These are phyloP conservation scores for Westerdykella sp. DNA, from an alignment of 2,329 filamentous ascomycete species.

Conservation along the genomic window DNA sequence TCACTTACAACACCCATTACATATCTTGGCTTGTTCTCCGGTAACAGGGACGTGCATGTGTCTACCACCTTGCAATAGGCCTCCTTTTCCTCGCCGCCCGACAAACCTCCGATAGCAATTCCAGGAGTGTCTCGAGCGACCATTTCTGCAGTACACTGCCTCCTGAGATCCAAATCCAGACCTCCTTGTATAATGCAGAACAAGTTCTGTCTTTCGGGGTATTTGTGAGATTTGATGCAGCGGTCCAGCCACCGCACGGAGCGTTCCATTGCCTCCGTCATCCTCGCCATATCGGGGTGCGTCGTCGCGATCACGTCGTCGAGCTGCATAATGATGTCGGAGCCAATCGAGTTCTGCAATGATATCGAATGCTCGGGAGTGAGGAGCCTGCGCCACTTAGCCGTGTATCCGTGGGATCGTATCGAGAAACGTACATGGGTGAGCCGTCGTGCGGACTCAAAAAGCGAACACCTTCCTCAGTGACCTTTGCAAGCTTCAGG, in stretches of 20 bases:
- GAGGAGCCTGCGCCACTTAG: conserved; percentile 54
- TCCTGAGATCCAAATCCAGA: conserved; percentile 77
- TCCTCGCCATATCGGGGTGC: conserved; percentile 78
- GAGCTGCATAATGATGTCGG: conserved; percentile 98
- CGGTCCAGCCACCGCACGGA: conserved; percentile 94
- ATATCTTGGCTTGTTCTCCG: conserved; percentile 90
- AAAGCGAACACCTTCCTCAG: conserved; percentile 92
- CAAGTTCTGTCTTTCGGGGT: conserved; percentile 77
- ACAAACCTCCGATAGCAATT: conserved; percentile 91
- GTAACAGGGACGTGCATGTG: conserved; percentile 77
- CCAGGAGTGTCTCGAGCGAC: conserved; percentile 84
- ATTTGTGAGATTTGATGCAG: conserved; percentile 83
- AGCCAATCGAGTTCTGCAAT: conserved; percentile 93
- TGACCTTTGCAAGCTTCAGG: conserved; percentile 85
- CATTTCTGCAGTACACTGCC: conserved; percentile 81
- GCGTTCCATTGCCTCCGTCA: conserved; percentile 90
- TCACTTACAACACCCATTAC: conserved; percentile 82
- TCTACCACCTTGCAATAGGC: conserved; percentile 89
- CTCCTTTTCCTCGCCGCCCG: conserved; percentile 87
- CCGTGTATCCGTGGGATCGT: not conserved
- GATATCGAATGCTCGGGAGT: conserved; percentile 96
- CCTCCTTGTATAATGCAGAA: conserved; percentile 99
- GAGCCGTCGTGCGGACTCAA: conserved; percentile 92
- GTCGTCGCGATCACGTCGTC: conserved; percentile 97
- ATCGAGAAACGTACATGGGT: conserved; percentile 59